Evolutionary conservation across 306 rosid species (phyloP), one percentile per base, ranked within the genome.

Genomic region (Quercus cerris): DNA sequence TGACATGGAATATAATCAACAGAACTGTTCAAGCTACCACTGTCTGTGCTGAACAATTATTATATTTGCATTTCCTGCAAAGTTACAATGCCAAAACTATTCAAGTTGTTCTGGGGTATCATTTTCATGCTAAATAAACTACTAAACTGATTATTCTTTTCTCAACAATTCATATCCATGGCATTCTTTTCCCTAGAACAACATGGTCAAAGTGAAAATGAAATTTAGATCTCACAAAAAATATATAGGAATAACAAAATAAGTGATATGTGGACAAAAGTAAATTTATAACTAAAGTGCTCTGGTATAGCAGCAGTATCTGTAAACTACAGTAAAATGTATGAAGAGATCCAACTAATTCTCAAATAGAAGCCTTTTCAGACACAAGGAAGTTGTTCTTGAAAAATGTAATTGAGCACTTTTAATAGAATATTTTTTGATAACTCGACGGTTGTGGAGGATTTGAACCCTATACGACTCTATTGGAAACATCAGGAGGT

Each of bases 51-150:
- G 15, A 49, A 49, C 4, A 49, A 49, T 12, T 49, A 58, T 8
- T 58, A 63, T 63, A 5, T 63, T 63, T 63, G 22, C 70, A 61
- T n/a, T 41, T 41, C 46, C 46, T 41, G 11, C 55, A 77, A 33
- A 67, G 12, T 46, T 2, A 41, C 12, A 49, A 56, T 77, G 52
- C 41, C 27, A 41, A 67, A 76, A 72, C 71, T 51, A 27, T 20
- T 31, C 54, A 69, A 44, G 19, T 33, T 46, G 68, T 71, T 49
- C 58, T 14, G 68, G 52, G 8, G 14, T 56, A 12, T 35, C 69
- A 74, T 61, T 35, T 25, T 23, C 11, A 72, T 76, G 76, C 72
- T 68, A 83, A 59, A 83, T 18, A 77, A 12, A 22, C 22, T 23
- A 67, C n/a, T 4, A 33, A 67, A 46, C 19, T 23, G 4, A 63